Base-by-base conservation (phyloP, 2,329 filamentous ascomycete species). In the Epichloe gansuensis region DNA sequence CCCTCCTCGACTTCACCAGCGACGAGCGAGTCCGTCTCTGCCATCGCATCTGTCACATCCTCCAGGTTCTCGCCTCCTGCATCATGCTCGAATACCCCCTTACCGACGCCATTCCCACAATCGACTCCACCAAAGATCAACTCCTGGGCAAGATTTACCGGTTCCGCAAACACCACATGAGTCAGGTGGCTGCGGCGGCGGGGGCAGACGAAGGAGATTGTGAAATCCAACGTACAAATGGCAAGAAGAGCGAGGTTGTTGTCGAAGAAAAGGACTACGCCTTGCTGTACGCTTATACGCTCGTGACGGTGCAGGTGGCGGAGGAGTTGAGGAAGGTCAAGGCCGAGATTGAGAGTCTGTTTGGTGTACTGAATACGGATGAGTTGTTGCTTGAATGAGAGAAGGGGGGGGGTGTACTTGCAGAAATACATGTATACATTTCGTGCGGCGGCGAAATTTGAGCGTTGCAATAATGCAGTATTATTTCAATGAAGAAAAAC, bases 81-180 rank as follows among this genome's bases (percentile, higher is more conserved):
- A 82, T 97, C 71, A 95, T 95, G 74, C 77, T 97, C 8, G 90
- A 95, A 68, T 97, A 95, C 61, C 90, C 93, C 0, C 75, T 98
- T 53, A 91, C 86, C 38, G 89, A 96, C 63, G 87, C 87, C 12
- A 75, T 97, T 42, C 93, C 93, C 0, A 89, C 84, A 55, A 86
- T 94, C 35, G 81, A 86, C 48, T 81, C 86, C 63, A 82, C 84
- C 41, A 80, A 93, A 56, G 90, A 98, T 64, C 76, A 87, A 53
- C 72, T 97, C 45, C 74, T 98, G 23, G 86, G 88, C 21, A 91
- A 88, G 68, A 86, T 96, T 40, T 93, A 94, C 60, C 81, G 85
- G 61, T 97, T 93, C 67, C 76, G 91, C 52, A 84, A 87, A 64
- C 81, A 84, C 51, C 80, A 82, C 51, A 74, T 71, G 52, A 15